Base-by-base conservation (phyloP, 768 basidiomycete genomes). In the Lentinula edodes region DNA sequence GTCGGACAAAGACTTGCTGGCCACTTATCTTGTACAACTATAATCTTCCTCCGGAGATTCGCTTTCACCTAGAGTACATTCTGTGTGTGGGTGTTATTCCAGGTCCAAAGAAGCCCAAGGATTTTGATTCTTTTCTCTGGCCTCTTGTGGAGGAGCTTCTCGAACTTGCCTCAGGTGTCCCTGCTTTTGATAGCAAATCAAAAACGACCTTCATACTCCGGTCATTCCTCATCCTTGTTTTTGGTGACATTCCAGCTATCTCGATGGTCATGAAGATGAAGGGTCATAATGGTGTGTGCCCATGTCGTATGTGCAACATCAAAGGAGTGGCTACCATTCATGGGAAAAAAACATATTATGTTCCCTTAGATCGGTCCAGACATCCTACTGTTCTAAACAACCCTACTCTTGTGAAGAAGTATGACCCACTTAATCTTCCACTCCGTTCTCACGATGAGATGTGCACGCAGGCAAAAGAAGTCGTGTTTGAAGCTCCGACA, bases 41-140 rank as follows among this genome's bases (percentile, higher is more conserved):
- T 65, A 79, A 77, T 51, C 64, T 78, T 0, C 73, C 72, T 5
- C 75, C 75, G 0, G 65, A 72, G 20, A 56, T 68, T 9, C 65
- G 66, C 0, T 70, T 67, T 23, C 72, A 71, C 28, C 52, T 67
- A 9, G 50, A 65, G 4, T 63, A 75, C 41, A 66, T 75, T 13
- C 52, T 76, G 2, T 67, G 65, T n/a, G 42, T 75, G 5, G 68
- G 71, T 5, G 61, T 75, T 60, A 74, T 77, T 45, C 76, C 74
- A 6, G 72, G 76, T 0, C 76, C 73, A 0, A 65, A 67, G 18
- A 69, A 69, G 42, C 69, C 74, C 0, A 64, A 66, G 13, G 70
- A 75, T 56, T 56, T 41, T 73, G 67, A 69, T 41, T 77, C 75
- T 0, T 77, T 77, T 48, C 62, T 71, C 0, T 66, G 61, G 38